A percentile compares a stretch with the other conserved stretches of the same genome.
These are phyloP conservation scores for Ceratocystis smalleyi DNA, from an alignment of 2,329 filamentous ascomycete species.

Conservation along the genomic window DNA sequence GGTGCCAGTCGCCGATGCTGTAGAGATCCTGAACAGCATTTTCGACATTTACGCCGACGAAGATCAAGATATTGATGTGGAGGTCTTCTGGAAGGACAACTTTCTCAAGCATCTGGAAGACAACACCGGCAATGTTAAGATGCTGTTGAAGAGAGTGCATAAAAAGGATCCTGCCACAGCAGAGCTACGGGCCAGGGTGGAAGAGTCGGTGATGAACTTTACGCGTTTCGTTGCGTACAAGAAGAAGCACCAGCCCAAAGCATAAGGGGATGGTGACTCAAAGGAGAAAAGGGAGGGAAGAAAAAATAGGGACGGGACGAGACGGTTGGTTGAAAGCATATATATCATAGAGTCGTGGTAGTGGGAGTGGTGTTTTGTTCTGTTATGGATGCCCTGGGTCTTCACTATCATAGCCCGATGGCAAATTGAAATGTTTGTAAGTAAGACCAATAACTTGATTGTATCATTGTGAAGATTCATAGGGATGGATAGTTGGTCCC, in stretches of 20 bases:
- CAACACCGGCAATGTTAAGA: constrained; percentile 36
- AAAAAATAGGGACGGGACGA: neutral
- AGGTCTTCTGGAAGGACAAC: constrained; percentile 48
- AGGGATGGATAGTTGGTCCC: neutral
- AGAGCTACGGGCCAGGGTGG: constrained; percentile 43
- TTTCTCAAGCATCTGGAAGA: constrained; percentile 45
- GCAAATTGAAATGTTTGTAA: neutral
- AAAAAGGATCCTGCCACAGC: constrained; percentile 33
- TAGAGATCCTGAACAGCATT: constrained; percentile 50
- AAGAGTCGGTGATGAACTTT: constrained; percentile 47
- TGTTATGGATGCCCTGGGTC: neutral
- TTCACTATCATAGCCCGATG: neutral
- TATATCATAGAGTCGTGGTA: neutral
- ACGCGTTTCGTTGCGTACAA: constrained; percentile 49
- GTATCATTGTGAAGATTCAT: neutral
- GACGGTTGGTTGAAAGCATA: neutral
- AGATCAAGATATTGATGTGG: constrained; percentile 39
- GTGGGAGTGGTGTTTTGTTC: neutral
- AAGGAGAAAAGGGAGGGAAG: neutral
- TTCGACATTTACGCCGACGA: constrained; percentile 54
- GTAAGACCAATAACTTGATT: neutral
- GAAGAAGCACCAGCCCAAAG: constrained; percentile 36
- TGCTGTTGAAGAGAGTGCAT: constrained; percentile 44
- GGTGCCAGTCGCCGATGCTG: constrained; percentile 39
- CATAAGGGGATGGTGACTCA: constrained; percentile 14